These are phyloP conservation scores for Ganoderma lucidum DNA, from an alignment of 1,284 basidiomycete genomes.

Conservation along the genomic window DNA sequence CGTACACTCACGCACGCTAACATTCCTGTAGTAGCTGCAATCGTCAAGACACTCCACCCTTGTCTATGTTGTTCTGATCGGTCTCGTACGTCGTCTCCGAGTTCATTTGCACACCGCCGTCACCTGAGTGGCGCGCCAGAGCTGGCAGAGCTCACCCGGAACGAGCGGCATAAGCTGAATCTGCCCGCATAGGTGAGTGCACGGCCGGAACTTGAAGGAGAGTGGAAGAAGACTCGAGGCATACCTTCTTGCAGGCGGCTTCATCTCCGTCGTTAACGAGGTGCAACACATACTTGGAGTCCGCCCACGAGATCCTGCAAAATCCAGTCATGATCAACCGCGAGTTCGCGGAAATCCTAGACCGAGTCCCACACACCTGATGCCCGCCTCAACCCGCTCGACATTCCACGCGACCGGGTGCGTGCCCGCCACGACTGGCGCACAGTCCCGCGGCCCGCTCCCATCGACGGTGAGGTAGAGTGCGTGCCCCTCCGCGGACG, in stretches of 20 bases:
- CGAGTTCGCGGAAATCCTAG: background rate
- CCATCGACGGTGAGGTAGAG: conserved; percentile 52
- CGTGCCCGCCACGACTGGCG: conserved; percentile 38
- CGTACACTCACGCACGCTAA: background rate
- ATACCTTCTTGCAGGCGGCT: conserved; percentile 35
- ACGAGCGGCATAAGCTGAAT: conserved; percentile 32
- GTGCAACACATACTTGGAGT: conserved; percentile 35
- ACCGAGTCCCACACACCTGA: conserved; percentile 28
- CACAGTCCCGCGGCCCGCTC: conserved; percentile 45
- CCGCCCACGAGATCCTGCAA: conserved; percentile 36
- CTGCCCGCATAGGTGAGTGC: conserved; percentile 12
- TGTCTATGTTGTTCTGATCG: background rate
- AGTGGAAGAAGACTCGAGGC: background rate
- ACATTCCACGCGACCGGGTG: conserved; percentile 42
- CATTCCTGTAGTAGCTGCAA: background rate
- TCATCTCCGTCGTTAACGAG: conserved; percentile 34
- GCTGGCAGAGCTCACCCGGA: conserved; percentile 33
- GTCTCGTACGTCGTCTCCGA: background rate
- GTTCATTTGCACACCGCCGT: background rate
- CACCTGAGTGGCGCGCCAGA: conserved; percentile 34
- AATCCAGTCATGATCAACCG: background rate
- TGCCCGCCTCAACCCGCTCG: conserved; percentile 31
- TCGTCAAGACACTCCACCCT: background rate
- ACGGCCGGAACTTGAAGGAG: background rate
- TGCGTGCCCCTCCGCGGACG: conserved; percentile 32